These are phyloP conservation scores for Ormosia semicastrata DNA, from an alignment of 306 rosid species.

Conservation along the genomic window DNA sequence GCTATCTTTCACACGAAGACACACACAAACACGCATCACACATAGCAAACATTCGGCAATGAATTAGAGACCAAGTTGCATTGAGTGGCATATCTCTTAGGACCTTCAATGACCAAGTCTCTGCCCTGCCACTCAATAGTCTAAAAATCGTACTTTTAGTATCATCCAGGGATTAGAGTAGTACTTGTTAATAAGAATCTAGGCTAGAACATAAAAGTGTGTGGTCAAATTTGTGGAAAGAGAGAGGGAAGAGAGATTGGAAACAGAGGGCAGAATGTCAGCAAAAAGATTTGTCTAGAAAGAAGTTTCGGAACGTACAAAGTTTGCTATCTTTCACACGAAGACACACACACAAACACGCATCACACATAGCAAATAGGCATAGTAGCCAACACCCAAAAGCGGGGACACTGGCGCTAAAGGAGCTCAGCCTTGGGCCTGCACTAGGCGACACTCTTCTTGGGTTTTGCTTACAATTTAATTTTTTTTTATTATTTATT, in stretches of 20 bases:
- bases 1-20: conserved; percentile 28
- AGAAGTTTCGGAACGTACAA: conserved; percentile 51
- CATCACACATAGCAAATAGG: conserved; percentile 18
- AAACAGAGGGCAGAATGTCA: conserved; percentile 76
- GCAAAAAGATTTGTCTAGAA: conserved; percentile 59
- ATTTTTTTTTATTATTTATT: neutral
- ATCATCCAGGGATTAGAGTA: neutral
- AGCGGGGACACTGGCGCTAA: conserved; percentile 98
- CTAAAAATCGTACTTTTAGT: neutral
- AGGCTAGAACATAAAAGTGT: neutral
- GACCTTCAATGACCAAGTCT: neutral
- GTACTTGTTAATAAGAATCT: neutral
- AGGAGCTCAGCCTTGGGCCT: conserved; percentile 84
- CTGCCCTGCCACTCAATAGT: neutral
- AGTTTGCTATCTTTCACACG: conserved; percentile 35
- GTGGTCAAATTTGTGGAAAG: conserved; percentile 38
- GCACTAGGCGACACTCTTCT: conserved; percentile 76
- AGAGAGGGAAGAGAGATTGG: conserved; percentile 36
- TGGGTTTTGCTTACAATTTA: conserved; percentile 56
- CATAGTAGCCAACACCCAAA: conserved; percentile 40
- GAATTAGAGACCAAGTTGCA: neutral
- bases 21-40: conserved; percentile 28
- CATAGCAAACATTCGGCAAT: neutral
- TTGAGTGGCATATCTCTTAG: neutral
- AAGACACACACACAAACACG: conserved; percentile 27